These are phyloP conservation scores for Eragrostis tef DNA, from an alignment of 202 grass and related monocot species.

Conservation along the genomic window DNA sequence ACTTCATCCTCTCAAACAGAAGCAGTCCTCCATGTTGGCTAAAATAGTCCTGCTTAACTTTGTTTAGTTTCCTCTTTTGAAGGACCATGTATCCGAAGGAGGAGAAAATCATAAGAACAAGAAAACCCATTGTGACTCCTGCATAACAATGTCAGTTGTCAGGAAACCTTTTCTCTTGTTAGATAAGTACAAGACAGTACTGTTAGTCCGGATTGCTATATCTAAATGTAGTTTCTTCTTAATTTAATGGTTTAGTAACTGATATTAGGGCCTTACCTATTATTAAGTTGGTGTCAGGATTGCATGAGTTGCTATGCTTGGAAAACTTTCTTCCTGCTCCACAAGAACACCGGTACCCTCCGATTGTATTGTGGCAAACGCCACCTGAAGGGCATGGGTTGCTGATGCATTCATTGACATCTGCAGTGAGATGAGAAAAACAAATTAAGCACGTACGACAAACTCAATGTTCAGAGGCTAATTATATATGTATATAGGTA, in stretches of 20 bases:
- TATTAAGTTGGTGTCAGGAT: slow-evolving; percentile 2
- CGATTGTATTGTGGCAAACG: slow-evolving; percentile 15
- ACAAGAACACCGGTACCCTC: slow-evolving; percentile 46
- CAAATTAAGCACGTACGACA: background rate
- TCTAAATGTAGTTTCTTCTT: too few species aligned
- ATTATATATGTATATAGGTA: background rate
- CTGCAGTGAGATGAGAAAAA: background rate
- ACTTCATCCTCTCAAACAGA: slow-evolving; percentile 56
- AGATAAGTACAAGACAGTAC: too few species aligned
- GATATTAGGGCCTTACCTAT: background rate
- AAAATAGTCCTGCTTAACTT: slow-evolving; percentile 49
- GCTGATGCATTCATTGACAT: slow-evolving; percentile 42
- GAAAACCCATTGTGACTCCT: slow-evolving; percentile 12
- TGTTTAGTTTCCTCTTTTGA: slow-evolving; percentile 29
- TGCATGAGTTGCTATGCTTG: background rate
- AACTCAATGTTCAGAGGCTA: background rate
- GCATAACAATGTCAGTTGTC: background rate
- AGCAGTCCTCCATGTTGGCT: slow-evolving; percentile 41
- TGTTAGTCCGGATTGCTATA: too few species aligned
- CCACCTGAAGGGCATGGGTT: slow-evolving; percentile 33
- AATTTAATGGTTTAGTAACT: too few species aligned
- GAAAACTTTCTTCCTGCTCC: slow-evolving; percentile 5
- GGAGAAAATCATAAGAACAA: background rate
- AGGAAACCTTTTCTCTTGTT: too few species aligned
- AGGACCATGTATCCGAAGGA: background rate